Base-by-base conservation (phyloP, 1,284 basidiomycete genomes). In the Ceratobasidium sp. region DNA sequence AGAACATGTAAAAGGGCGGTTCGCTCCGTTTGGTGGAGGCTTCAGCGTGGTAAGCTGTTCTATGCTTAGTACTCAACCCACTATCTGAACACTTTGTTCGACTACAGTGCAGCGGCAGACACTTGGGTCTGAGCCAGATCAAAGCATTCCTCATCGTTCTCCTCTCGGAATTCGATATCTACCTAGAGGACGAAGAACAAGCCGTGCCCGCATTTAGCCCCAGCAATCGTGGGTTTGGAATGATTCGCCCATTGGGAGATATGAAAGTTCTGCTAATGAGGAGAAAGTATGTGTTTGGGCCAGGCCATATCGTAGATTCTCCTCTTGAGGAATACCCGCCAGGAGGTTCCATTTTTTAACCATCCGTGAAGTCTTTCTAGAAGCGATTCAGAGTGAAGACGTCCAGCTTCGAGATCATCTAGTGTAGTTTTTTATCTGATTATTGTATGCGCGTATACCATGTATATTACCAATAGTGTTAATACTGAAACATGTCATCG, bases 21-120 rank as follows among this genome's bases (percentile, higher is more conserved):
- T 77, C 53, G 55, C 79, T 23, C 68, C 78, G 15, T 80, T 79
- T 49, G 80, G 80, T 28, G 80, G 78, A 42, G 72, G 80, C 3
- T 76, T 77, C 28, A 72, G 73, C 58, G 55, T 77, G 3, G 80
- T 79, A 7, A 63, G 75, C 64, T 26, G 9, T 28, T 56, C 18
- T 33, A 33, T 33, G 4, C 33, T 33, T 33, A 4, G 33, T 33
- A 33, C 33, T 33, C 33, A 33, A 33, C 33, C 33, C 33, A 33
- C 33, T 33, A 33, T 33, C 33, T 33, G 33, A 33, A 33, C 4
- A 33, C 33, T 33, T 33, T 33, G 33, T 33, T 33, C 33, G 33
- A 33, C 33, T 33, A 33, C 55, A 79, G 73, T 79, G 78, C 76
- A 76, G 77, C 28, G 78, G 78, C n/a, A 56, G 78, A 5, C 73